These are phyloP conservation scores for Sedum album DNA, from an alignment of 164 flowering plant genomes.

Conservation along the genomic window DNA sequence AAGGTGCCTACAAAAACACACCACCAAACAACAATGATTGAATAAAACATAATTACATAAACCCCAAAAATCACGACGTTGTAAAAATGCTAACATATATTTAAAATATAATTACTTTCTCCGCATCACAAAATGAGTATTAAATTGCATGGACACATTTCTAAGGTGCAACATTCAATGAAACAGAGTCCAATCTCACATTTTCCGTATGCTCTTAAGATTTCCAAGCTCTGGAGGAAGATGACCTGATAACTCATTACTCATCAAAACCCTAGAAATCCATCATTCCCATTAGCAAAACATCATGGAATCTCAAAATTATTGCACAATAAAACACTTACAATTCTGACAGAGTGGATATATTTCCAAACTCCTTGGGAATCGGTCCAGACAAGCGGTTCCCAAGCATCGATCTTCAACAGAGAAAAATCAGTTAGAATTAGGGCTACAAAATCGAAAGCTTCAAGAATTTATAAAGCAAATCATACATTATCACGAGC, in stretches of 20 bases:
- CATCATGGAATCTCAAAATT: neutral
- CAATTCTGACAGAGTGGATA: constrained; percentile 9
- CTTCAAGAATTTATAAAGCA: too few relatives aligned
- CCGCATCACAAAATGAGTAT: neutral
- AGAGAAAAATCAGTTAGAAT: too few relatives aligned
- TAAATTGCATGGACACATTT: neutral
- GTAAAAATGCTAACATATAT: too few relatives aligned
- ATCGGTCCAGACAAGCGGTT: constrained; percentile 9
- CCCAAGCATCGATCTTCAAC: constrained; percentile 7
- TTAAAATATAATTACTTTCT: neutral
- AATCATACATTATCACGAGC: too few relatives aligned
- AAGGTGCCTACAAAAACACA: constrained; percentile 21
- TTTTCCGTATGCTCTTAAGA: constrained; percentile 12
- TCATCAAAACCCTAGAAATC: constrained; percentile 11
- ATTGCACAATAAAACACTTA: neutral
- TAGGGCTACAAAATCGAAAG: too few relatives aligned
- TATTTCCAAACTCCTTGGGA: constrained; percentile 13
- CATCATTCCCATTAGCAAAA: neutral
- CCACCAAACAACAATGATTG: neutral
- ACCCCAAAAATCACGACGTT: neutral
- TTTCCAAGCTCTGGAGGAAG: constrained; percentile 40
- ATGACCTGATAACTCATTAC: constrained; percentile 25
- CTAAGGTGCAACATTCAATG: neutral
- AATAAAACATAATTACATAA: neutral
- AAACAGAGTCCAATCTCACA: constrained; percentile 6